phyloP scores from a whole-genome alignment of 2,329 filamentous ascomycete species.

The Colletotrichum sp. region DNA sequence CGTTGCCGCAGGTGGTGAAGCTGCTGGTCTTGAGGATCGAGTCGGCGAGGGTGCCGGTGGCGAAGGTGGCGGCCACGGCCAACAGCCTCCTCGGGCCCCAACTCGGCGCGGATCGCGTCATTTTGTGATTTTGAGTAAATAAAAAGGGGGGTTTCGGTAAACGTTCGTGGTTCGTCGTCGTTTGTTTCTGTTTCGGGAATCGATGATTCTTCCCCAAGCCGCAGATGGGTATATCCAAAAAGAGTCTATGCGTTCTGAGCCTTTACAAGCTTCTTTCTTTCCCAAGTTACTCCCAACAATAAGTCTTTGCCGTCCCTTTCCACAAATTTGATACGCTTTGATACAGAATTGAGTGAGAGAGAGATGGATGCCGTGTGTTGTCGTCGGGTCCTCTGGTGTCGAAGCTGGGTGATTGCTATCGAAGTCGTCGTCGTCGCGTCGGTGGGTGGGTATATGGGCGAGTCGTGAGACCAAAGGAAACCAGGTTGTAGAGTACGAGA shows the following conservation, averaged over 20 bases:
- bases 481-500: not conserved
- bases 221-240: conserved; percentile 18
- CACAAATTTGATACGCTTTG: conserved; percentile 10
- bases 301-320: conserved; percentile 1
- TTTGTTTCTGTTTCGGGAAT: conserved; percentile 5
- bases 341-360: conserved; percentile 2
- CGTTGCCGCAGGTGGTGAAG: conserved; percentile 72
- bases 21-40: conserved; percentile 82
- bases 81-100: conserved; percentile 35
- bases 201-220: not conserved
- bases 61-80: conserved; percentile 40
- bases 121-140: conserved; percentile 18
- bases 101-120: conserved; percentile 34
- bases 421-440: conserved; percentile 19
- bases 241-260: conserved; percentile 20
- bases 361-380: not conserved
- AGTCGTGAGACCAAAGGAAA: conserved; percentile 21
- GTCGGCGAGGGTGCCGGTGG: conserved; percentile 60
- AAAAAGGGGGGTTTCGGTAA: not conserved
- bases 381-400: conserved; percentile 12
- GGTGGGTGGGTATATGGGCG: conserved; percentile 15
- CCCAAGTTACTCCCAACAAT: conserved; percentile 1
- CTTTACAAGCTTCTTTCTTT: conserved; percentile 22
- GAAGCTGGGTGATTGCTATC: conserved; percentile 1
- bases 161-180: conserved; percentile 5